Base-by-base conservation (phyloP, 2,329 filamentous ascomycete species). In the Alternaria gansuensis region DNA sequence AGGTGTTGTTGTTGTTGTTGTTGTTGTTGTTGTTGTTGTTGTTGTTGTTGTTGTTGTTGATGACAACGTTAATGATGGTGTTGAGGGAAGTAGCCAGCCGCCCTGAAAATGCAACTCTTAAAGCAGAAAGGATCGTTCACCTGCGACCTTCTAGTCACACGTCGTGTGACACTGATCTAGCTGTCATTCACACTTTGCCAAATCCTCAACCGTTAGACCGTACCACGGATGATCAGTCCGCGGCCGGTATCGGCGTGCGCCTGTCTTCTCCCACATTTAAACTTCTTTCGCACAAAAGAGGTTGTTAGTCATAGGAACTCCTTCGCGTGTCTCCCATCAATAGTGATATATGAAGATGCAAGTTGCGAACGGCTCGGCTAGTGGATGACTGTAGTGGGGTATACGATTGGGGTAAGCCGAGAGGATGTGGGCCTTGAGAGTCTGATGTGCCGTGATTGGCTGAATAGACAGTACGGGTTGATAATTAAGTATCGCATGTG, bases 211-310 rank as follows among this genome's bases (percentile, higher is more conserved):
- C 13, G 11, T 23, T 23, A 10, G 8, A 37, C 13, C 10, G 29
- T 40, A 23, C 31, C 14, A 34, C 31, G 5, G n/a, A 4, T n/a
- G 29, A 39, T 50, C 23, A 40, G 31, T 65, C 57, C 63, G 60
- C 63, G 63, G 63, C 63, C 57, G 63, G 60, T 63, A 54, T 52
- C 41, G 60, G 52, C 40, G 36, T 36, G 14, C 44, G 44, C 23
- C 14, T 39, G 28, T 17, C 29, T 31, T 46, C 13, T 46, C 17
- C 28, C 10, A 23, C 13, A 10, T 23, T 33, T 11, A 6, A 33
- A 4, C 4, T 46, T 13, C 28, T 31, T 23, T 46, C 3, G 17
- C 44, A 34, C 29, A 7, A 17, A 46, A 11, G 9, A 24, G 2
- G 4, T 24, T 10, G 44, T 24, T 46, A 6, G 28, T 2, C 24